Base-by-base conservation (phyloP, 2,329 filamentous ascomycete genomes). In the Nemania bipapillata region DNA sequence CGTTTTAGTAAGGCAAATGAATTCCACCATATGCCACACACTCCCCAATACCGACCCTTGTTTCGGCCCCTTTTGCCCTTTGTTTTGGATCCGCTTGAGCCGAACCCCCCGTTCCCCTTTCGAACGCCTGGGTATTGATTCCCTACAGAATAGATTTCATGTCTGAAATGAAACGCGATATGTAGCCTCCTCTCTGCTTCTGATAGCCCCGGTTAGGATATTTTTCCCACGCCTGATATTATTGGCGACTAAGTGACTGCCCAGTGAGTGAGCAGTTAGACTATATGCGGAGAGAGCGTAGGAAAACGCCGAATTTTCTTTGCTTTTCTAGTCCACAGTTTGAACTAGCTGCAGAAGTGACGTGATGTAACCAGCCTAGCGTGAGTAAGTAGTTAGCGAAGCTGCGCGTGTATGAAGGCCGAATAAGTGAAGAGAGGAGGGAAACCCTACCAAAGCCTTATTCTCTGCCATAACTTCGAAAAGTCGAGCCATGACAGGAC, bases 391-490 rank as follows among this genome's bases (percentile, higher is more conserved):
- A 22, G 50, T 73, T 55, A 73, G 68, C 22, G 12, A 26, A 45
- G 20, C 8, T 17, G 7, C 11, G 17, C 2, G 45, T 20, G 28
- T 62, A 20, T 3, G 3, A 54, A 28, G 26, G 17, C n/a, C 15
- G 24, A 49, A 17, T 5, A 22, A 24, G 30, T 22, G 35, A 15
- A 17, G 24, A 32, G 28, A 32, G n/a, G n/a, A n/a, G n/a, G n/a
- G 24, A 40, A 45, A 30, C 81, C 85, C 74, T 81, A 88, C 87
- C 80, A 91, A 77, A 64, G 85, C 83, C 78, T 83, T 84, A 72
- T 93, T 93, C 77, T 92, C 89, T 35, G 89, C 87, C 81, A 92
- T 86, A 50, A 92, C 86, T 78, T 91, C 90, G 75, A 88, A 91
- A 22, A 93, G 80, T 40, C 89, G 86, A 11, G 87, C 84, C 76